Evolutionary conservation across 495 filamentous ascomycete genomes (phyloP), one percentile per base, ranked within the genome.

Genomic region (Podospora bellae-mahoneyi): DNA sequence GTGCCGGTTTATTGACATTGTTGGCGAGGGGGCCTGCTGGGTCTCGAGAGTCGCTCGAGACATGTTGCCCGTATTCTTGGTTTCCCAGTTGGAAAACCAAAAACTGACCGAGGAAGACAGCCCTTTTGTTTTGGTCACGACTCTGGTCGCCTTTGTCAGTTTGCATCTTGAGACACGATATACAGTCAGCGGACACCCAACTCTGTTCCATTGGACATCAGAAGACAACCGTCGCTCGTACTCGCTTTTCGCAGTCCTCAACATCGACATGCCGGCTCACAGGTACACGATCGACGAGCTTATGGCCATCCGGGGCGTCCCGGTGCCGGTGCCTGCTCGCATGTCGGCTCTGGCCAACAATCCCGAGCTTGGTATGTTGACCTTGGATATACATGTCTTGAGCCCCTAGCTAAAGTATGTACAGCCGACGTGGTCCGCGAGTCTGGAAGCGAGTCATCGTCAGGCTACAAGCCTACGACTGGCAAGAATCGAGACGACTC

Each of bases 251-350:
- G 79, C 74, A 15, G 74, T 66, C 44, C 48, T 80, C 57, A 55
- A 59, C 10, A n/a, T 56, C 68, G 67, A 55, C 23, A 82, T 83
- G 80, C 69, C 74, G 56, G 67, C 73, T 15, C 72, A 74, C 0
- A 75, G 62, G 0, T 83, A 83, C 58, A 77, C 67, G 19, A 62
- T 79, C 20, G 63, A 68, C 5, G 79, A 83, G 77, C 80, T 83
- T 3, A 60, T 81, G 6, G 53, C 61, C 56, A 73, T 82, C 48
- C 74, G 77, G 34, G 61, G 66, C 9, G 59, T 53, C 10, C 30
- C 13, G 6, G 28, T 19, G 3, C 44, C 53, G 13, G 23, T 65
- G 13, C 34, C 57, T 15, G 55, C 44, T 10, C 64, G 66, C 6
- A 6, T 75, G 13, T 39, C 68, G 5, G 69, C 68, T 4, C 67